Evolutionary conservation across 371 early-diverging fungal genomes (phyloP), one percentile per base, ranked within the genome.

Genomic region (Dinochytrium kinnereticum): DNA sequence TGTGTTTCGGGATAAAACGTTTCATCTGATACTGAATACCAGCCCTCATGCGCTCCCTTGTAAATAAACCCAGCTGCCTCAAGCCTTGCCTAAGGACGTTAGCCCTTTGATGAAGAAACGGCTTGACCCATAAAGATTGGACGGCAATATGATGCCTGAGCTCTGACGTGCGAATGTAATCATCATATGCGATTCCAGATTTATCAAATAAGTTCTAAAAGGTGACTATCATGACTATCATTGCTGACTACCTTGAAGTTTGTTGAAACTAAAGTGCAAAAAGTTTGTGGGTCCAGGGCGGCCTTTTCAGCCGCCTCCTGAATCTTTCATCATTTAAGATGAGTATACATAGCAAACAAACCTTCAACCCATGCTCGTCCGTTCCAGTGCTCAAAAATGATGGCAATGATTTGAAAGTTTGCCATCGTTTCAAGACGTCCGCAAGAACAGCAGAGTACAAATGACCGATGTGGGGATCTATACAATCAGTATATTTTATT

Each of bases 351-450:
- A 21, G 15, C 17, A 51, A 15, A 17, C 70, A 28, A 76, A 92
- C 94, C 88, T 98, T 98, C 3, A 94, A 85, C 1, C 98, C 98
- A 82, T 98, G 98, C 78, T 98, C 98, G 74, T 98, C 98, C 1
- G 97, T 97, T 44, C 98, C 98, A 0, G 95, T 95, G 28, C 89
- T 86, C 44, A 94, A 80, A 30, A 92, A 69, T 0, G 77, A 75
- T 13, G 80, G 76, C 21, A 85, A 78, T 28, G 94, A 94, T 55
- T 86, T 89, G 57, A 96, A 70, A 28, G 84, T 86, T 64, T 91
- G 88, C 78, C 90, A 95, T 19, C 97, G 85, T 64, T 87, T 88
- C 26, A 94, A 74, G 0, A 91, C 89, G 75, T 98, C 98, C 0
- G 94, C 92, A 1, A 97, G 80, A 0, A 97, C 93, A 0, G 91